These are phyloP conservation scores for Thermothelomyces thermophilus DNA, from an alignment of 2,329 filamentous ascomycete species.

Conservation along the genomic window DNA sequence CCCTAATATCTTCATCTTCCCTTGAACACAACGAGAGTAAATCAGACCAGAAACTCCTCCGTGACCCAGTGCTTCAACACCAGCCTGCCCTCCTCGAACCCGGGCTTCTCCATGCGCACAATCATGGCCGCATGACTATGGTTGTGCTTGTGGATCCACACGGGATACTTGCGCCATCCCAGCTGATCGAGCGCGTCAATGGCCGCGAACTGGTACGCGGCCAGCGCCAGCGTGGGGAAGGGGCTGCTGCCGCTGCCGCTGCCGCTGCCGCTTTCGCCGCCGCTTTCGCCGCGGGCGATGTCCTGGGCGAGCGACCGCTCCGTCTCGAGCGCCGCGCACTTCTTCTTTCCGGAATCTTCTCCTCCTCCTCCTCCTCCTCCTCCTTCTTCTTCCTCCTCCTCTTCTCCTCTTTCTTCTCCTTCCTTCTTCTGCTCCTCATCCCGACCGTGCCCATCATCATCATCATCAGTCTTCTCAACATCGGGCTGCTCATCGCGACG, in stretches of 20 bases:
- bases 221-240: constrained; percentile 69
- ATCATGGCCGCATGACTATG: constrained; percentile 91
- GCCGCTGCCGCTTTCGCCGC: no score
- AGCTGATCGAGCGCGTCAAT: constrained; percentile 67
- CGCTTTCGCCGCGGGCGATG: no score
- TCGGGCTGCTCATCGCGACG: no score
- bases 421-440: constrained; percentile 11
- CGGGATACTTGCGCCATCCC: constrained; percentile 58
- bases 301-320: no score
- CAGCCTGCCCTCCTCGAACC: constrained; percentile 68
- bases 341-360: constrained; percentile 34
- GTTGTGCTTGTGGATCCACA: constrained; percentile 69
- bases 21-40: not conserved
- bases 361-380: constrained; percentile 28
- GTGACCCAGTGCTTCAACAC: constrained; percentile 78
- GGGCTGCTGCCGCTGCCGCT: constrained; percentile 26
- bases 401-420: constrained; percentile 29
- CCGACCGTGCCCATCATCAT: no score
- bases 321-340: constrained; percentile 33
- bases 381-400: constrained; percentile 32
- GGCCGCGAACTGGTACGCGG: constrained; percentile 77
- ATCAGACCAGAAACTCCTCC: constrained; percentile 55
- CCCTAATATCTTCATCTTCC: not conserved
- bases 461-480: no score
- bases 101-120: constrained; percentile 60